Base-by-base conservation (phyloP, 495 filamentous ascomycete genomes). In the Pyrenopolyporus hunteri region DNA sequence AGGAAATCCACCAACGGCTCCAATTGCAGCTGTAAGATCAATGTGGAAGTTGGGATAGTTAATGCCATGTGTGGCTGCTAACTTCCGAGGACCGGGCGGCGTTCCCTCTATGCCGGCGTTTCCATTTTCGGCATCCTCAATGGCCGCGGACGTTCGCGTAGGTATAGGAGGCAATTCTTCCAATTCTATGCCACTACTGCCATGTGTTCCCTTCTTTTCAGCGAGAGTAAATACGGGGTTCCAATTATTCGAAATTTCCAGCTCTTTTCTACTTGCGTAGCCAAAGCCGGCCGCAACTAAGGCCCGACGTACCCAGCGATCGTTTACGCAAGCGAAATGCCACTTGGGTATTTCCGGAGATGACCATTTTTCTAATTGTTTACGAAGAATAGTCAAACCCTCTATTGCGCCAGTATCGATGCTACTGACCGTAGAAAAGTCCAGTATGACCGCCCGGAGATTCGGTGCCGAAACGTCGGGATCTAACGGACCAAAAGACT, bases 31-130 rank as follows among this genome's bases (percentile, higher is more conserved):
- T 1, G 20, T 19, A 1, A 44, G 28, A n/a, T 54, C 51, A n/a
- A 23, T 17, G 17, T 43, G 51, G 11, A 54, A 35, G 5, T 54
- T 54, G 0, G 51, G 51, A 25, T 54, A 54, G 19, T 54, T 54
- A 11, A 35, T 35, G 9, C 51, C 51, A 35, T 44, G 37, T 4
- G 39, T 44, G 44, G 28, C 26, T 44, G 20, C 29, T 10, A 44
- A 8, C 19, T 35, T 42, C 16, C 35, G 14, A 16, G 26, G 14
- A 1, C 19, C 29, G 7, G 16, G 26, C 3, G 36, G 6, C 4
- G 1, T 33, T 20, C 10, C 7, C 19, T 23, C 50, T 0, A 9
- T 10, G 10, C 7, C 26, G 14, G 26, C 14, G 4, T 33, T 8
- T 6, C 11, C 36, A n/a, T 0, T 53, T 25, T 43, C 50, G 7